These are phyloP conservation scores for Scleroderma bovista DNA, from an alignment of 768 basidiomycete species.

Conservation along the genomic window DNA sequence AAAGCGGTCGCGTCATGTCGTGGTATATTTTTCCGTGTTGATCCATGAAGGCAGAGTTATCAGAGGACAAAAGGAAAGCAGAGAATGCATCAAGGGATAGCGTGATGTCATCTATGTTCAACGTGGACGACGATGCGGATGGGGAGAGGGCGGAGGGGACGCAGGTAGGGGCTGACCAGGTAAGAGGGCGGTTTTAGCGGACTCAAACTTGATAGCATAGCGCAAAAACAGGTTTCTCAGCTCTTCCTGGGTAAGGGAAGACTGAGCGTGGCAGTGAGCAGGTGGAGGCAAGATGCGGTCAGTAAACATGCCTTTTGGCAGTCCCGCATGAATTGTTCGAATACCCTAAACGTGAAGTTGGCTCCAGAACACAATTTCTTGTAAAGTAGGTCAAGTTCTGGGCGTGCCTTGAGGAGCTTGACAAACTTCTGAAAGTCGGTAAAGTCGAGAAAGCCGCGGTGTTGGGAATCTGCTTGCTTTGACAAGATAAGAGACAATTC, in stretches of 20 bases:
- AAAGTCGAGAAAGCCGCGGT: constrained; percentile 65
- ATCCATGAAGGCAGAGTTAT: constrained; percentile 60
- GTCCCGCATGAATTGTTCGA: constrained; percentile 46
- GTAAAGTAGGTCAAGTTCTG: constrained; percentile 72
- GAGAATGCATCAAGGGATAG: constrained; percentile 63
- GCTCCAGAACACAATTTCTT: constrained; percentile 33
- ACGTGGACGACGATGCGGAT: neutral
- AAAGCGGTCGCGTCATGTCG: constrained; percentile 85
- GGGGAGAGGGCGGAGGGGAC: neutral
- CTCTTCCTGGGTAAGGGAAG: constrained; percentile 28
- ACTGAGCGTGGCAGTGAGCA: constrained; percentile 25
- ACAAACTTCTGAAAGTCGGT: constrained; percentile 77
- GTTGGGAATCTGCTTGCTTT: constrained; percentile 59
- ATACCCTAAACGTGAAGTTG: constrained; percentile 32
- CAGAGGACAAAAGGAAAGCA: constrained; percentile 72
- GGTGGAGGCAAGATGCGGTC: neutral
- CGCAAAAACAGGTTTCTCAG: constrained; percentile 33
- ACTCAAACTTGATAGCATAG: constrained; percentile 21
- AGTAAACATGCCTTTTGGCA: constrained; percentile 42
- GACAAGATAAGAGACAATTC: neutral
- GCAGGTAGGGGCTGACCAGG: too few species aligned
- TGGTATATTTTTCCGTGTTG: constrained; percentile 55
- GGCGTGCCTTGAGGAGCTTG: constrained; percentile 75
- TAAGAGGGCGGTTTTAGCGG: neutral
- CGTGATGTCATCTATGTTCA: constrained; percentile 8